phyloP scores from a whole-genome alignment of 1,139 yeast species.

The Wickerhamomyces sp. region DNA sequence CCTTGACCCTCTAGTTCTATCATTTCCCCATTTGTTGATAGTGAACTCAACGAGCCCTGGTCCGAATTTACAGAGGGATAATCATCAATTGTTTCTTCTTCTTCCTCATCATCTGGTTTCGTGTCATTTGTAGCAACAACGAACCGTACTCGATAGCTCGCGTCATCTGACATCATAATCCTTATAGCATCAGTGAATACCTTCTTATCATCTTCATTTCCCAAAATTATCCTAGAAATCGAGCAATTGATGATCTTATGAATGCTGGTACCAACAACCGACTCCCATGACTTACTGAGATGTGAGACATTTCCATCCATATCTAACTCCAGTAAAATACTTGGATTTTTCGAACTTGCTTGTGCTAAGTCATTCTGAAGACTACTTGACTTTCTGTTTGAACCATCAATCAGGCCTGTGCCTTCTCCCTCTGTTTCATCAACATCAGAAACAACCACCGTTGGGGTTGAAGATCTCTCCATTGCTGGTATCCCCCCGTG shows the following conservation, averaged over 20 bases:
- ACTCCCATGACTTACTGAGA: constrained; percentile 72
- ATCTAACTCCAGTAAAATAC: constrained; percentile 83
- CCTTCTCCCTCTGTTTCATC: background rate
- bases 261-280: constrained; percentile 57
- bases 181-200: constrained; percentile 70
- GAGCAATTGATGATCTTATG: constrained; percentile 53
- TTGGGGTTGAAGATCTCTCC: constrained; percentile 9
- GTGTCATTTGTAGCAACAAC: constrained; percentile 47
- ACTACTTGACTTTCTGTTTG: background rate
- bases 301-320: constrained; percentile 74
- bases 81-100: constrained; percentile 5
- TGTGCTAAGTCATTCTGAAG: constrained; percentile 19
- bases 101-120: constrained; percentile 17
- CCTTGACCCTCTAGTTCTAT: constrained; percentile 93
- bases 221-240: constrained; percentile 61
- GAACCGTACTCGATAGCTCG: constrained; percentile 73
- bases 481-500: background rate
- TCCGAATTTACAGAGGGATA: constrained; percentile 20
- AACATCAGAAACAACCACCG: constrained; percentile 9
- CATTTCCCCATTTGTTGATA: constrained; percentile 53
- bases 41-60: constrained; percentile 26
- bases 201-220: constrained; percentile 57
- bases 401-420: constrained; percentile 1
- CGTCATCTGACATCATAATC: constrained; percentile 69
- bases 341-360: constrained; percentile 44